Base-by-base conservation (phyloP, 805 yeast genomes). In the Metschnikowia lachancei region DNA sequence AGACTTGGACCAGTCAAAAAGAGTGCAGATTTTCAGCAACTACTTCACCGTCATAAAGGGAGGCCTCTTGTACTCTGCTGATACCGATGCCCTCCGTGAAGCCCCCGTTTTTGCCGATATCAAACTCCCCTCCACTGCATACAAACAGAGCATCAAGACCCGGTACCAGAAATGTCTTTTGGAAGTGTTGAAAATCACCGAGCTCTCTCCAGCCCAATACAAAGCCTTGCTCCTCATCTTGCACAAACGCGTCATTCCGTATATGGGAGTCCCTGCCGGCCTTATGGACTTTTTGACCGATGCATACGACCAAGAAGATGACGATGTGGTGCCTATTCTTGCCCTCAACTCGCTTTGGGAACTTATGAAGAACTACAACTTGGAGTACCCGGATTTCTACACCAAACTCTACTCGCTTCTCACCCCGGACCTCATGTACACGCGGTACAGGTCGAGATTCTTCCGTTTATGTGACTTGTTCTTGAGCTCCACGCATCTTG, bases 271-370 rank as follows among this genome's bases (percentile, higher is more conserved):
- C 53, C 96, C 98, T 6, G 85, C 87, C 36, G 75, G 78, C 50
- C 69, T 94, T 38, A 91, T 94, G 97, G 99, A 92, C 69, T 94
- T 92, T 62, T 72, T 92, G 49, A 89, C 97, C 0, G 95, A 87
- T 50, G 83, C 95, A 2, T 91, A 89, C 61, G 76, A 86, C 54
- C 59, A 62, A 37, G 60, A 57, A 30, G 69, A 66, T 22, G 76
- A 71, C 52, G 61, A 60, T 13, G 74, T 84, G 6, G 71, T 84
- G 12, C 85, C 91, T 14, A 79, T 92, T 36, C 68, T 94, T 43
- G 84, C 98, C 2, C 74, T 92, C 56, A 92, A 90, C 64, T 95
- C 97, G 10, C 71, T 92, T 43, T 92, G 89, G 67, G 89, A 82
- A 58, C 73, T 92, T 49, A 92, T 92, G 83, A 87, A 80, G 58